Conservation (phyloP, 495 filamentous ascomycete species). For the Jackrogersella multiformis region DNA sequence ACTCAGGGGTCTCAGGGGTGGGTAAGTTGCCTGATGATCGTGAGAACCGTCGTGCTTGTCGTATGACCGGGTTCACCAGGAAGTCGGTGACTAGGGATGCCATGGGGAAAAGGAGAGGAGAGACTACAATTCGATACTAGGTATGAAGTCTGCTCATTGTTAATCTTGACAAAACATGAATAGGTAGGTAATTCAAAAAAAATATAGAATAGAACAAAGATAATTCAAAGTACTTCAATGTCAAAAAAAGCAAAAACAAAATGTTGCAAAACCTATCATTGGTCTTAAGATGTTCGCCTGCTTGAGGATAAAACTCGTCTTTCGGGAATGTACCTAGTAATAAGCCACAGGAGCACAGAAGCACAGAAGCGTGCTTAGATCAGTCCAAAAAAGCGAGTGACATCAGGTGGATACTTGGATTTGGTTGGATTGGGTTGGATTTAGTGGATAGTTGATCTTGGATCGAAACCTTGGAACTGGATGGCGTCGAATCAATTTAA, state of each 20-base stretch:
- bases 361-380: no score
- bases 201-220: no score
- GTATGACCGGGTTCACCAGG: constrained; percentile 78
- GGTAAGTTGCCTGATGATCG: constrained; percentile 48
- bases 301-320: constrained; percentile 7
- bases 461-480: constrained; percentile 23
- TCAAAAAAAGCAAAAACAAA: not conserved
- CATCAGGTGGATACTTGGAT: constrained; percentile 36
- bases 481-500: constrained; percentile 33
- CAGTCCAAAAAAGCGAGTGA: constrained; percentile 18
- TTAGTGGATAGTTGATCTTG: constrained; percentile 26
- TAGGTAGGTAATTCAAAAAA: constrained; percentile 13
- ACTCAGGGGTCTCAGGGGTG: constrained; percentile 44
- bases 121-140: constrained; percentile 6
- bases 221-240: no score
- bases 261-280: constrained; percentile 5
- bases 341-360: no score
- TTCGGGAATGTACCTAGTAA: no score
- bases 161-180: not conserved
- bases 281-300: constrained; percentile 10
- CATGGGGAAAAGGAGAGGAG: constrained; percentile 61
- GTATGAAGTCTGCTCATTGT: constrained; percentile 28
- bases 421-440: no score
- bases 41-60: constrained; percentile 71
- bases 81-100: constrained; percentile 76